phyloP scores from a whole-genome alignment of 2,329 filamentous ascomycete genomes.

The Trematosphaeria pertusa region DNA sequence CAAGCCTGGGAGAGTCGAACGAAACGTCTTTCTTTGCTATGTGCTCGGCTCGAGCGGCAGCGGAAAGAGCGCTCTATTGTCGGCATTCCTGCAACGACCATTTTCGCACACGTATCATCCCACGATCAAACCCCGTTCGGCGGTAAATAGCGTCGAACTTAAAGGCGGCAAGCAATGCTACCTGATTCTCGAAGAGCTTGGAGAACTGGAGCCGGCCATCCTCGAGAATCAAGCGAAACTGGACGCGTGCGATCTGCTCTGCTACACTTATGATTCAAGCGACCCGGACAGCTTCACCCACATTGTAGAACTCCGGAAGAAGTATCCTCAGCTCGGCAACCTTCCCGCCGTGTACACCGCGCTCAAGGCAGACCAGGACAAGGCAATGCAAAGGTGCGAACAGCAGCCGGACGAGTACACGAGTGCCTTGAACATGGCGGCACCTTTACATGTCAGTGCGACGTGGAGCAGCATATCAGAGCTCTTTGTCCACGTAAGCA shows the following conservation, averaged over 20 bases:
- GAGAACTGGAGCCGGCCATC: conserved; percentile 93
- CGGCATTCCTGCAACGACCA: conserved; percentile 87
- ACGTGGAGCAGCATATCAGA: conserved; percentile 95
- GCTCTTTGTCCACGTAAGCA: conserved; percentile 75
- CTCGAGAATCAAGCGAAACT: conserved; percentile 90
- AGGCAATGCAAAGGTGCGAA: conserved; percentile 93
- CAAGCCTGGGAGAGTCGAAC: conserved; percentile 83
- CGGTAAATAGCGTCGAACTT: conserved; percentile 95
- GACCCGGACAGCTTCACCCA: conserved; percentile 96
- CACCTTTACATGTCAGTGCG: conserved; percentile 91
- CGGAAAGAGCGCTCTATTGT: conserved; percentile 89
- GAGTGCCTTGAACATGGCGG: conserved; percentile 81
- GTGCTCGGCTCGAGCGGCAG: conserved; percentile 84
- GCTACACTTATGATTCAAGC: conserved; percentile 95
- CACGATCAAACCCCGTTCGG: conserved; percentile 91
- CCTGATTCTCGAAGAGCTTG: conserved; percentile 92
- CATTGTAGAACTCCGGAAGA: conserved; percentile 79
- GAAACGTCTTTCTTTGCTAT: conserved; percentile 94
- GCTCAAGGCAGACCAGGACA: conserved; percentile 93
- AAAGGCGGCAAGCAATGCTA: conserved; percentile 97
- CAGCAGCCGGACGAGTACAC: conserved; percentile 91
- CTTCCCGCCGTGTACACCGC: conserved; percentile 91
- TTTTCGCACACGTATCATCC: conserved; percentile 86
- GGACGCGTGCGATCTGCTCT: conserved; percentile 90
- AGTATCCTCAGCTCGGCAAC: conserved; percentile 84